A percentile compares a stretch with the other conserved stretches of the same genome.
Conservation (phyloP, 2,329 filamentous ascomycete genomes). For the Colletotrichum tropicicola region DNA sequence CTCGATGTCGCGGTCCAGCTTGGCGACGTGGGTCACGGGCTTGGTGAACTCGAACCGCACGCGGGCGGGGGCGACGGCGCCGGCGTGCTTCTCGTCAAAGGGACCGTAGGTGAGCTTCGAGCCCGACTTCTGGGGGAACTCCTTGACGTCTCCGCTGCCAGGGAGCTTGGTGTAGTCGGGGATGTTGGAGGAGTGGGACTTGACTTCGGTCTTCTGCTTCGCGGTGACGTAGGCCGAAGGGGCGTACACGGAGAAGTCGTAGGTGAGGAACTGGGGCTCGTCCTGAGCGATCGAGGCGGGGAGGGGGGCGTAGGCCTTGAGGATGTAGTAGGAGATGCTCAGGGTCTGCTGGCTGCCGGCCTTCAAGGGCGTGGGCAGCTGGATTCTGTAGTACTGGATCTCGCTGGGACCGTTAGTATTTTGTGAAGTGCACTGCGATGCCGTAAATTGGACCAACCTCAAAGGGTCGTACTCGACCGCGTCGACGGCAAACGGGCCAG, state of each 20-base stretch:
- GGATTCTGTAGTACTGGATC: constrained; percentile 85
- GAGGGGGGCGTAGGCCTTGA: constrained; percentile 81
- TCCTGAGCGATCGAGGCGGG: constrained; percentile 85
- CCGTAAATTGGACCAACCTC: constrained; percentile 53
- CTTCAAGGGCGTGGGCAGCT: constrained; percentile 78
- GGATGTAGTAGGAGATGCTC: constrained; percentile 83
- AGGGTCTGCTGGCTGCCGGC: constrained; percentile 84
- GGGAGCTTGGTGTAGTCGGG: constrained; percentile 85
- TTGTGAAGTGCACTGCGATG: background rate
- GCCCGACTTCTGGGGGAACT: constrained; percentile 82
- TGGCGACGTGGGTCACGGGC: constrained; percentile 81
- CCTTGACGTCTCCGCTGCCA: constrained; percentile 62
- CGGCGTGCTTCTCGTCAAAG: constrained; percentile 84
- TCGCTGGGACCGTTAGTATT: constrained; percentile 56
- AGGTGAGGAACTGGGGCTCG: constrained; percentile 86
- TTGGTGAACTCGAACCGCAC: constrained; percentile 97
- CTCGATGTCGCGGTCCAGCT: constrained; percentile 90
- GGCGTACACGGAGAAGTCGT: constrained; percentile 86
- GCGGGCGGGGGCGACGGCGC: constrained; percentile 74
- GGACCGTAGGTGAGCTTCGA: constrained; percentile 89
- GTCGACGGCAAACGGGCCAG: constrained; percentile 74
- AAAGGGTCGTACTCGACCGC: constrained; percentile 70
- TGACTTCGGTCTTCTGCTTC: constrained; percentile 98
- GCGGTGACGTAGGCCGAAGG: constrained; percentile 84
- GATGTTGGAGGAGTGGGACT: constrained; percentile 80